Conservation (phyloP, 2,329 filamentous ascomycete genomes). For the Hymenoscyphus scutula region DNA sequence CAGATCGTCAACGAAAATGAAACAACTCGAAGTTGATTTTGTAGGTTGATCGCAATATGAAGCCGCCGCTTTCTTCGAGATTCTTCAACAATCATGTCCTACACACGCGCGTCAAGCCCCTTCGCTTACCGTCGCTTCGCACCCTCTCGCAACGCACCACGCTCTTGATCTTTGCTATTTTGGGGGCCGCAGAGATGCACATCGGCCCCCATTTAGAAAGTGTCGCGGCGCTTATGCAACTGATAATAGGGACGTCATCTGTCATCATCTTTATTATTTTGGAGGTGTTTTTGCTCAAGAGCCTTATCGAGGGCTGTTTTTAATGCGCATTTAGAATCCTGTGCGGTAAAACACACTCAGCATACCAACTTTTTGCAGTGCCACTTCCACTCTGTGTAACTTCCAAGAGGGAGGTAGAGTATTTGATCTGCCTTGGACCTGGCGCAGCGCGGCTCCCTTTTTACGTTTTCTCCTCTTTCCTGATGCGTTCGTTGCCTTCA, state of each 20-base stretch:
- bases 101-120: neutral
- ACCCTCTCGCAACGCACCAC: neutral
- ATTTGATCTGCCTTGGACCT: neutral
- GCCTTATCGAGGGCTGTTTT: neutral
- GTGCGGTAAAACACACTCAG: constrained; percentile 4
- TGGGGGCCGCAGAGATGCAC: constrained; percentile 7
- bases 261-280: constrained; percentile 3
- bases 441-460: neutral
- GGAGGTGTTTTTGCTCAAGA: neutral
- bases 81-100: neutral
- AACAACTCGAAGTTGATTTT: too few species aligned
- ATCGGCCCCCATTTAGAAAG: neutral
- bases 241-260: constrained; percentile 2
- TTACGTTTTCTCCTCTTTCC: neutral
- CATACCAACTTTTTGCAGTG: neutral
- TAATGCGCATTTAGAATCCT: constrained; percentile 7
- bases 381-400: constrained; percentile 1
- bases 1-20: neutral
- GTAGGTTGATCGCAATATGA: too few species aligned
- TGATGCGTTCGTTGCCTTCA: neutral
- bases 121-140: neutral
- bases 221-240: neutral
- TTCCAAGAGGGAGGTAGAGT: neutral
- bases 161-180: neutral
- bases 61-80: too few species aligned